These are phyloP conservation scores for Inga oerstediana DNA, from an alignment of 306 rosid species.

Conservation along the genomic window DNA sequence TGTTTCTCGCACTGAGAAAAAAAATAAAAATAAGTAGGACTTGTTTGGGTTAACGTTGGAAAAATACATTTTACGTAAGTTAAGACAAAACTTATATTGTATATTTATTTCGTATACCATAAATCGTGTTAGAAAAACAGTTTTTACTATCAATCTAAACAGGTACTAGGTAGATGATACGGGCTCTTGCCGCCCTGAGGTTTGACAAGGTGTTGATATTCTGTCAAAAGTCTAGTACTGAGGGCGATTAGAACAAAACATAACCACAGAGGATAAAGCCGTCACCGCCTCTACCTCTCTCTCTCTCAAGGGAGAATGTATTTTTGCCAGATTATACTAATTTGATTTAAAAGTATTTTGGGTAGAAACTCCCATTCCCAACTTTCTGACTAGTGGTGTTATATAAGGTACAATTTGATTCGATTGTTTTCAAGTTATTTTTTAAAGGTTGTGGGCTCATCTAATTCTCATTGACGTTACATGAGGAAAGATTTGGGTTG, in stretches of 20 bases:
- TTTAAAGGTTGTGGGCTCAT: neutral
- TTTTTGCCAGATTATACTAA: no score
- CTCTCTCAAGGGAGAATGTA: neutral
- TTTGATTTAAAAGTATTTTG: neutral
- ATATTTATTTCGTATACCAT: no score
- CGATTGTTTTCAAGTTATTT: neutral
- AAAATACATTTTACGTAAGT: no score
- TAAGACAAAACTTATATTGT: no score
- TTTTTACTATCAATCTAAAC: no score
- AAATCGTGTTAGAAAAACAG: no score
- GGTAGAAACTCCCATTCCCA: neutral
- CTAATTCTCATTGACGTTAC: neutral
- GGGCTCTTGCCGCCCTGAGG: neutral
- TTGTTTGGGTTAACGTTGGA: no score
- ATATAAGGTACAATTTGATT: no score
- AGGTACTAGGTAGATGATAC: neutral
- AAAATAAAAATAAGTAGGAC: no score
- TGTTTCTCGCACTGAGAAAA: neutral
- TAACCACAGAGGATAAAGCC: neutral
- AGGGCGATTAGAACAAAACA: neutral
- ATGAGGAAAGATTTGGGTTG: neutral
- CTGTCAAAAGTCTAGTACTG: neutral
- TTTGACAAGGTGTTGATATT: neutral
- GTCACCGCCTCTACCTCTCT: neutral
- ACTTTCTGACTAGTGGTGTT: neutral